These are phyloP conservation scores for Ceratobasidium sp. DNA, from an alignment of 1,284 basidiomycete species.

Conservation along the genomic window DNA sequence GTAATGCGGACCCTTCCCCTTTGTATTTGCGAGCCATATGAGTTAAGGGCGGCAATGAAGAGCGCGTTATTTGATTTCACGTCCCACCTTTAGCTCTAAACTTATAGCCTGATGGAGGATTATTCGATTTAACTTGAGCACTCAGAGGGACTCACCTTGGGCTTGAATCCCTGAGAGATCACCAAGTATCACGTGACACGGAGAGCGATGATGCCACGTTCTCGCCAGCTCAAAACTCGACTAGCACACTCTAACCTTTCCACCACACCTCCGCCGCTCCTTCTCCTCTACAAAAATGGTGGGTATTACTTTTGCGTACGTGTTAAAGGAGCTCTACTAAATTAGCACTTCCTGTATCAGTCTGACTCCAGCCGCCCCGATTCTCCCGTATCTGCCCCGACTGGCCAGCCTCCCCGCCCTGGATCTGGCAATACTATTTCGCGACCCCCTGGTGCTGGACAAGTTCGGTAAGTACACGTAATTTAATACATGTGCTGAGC, in stretches of 20 bases:
- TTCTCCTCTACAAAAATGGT: conserved; percentile 37
- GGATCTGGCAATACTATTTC: conserved; percentile 56
- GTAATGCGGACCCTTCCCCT: too few species aligned
- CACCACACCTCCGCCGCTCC: conserved; percentile 29
- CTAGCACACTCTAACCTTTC: conserved; percentile 36
- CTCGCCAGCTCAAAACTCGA: conserved; percentile 41
- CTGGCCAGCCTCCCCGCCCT: conserved; percentile 47
- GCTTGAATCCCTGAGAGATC: too few species aligned
- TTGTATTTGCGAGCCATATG: too few species aligned
- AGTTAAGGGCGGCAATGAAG: too few species aligned
- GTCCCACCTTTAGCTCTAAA: too few species aligned
- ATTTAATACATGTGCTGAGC: conserved; percentile 30
- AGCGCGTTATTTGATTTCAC: too few species aligned
- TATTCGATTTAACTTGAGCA: too few species aligned
- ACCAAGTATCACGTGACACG: conserved; percentile 25
- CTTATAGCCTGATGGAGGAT: too few species aligned
- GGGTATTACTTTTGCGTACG: neutral
- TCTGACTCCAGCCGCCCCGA: conserved; percentile 66
- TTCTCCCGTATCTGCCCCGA: conserved; percentile 53
- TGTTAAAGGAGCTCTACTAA: neutral
- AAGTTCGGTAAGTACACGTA: conserved; percentile 67
- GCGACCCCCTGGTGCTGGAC: conserved; percentile 72
- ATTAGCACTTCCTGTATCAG: conserved; percentile 48
- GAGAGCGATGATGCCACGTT: conserved; percentile 44
- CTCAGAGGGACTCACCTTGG: too few species aligned